phyloP scores from a whole-genome alignment of 768 basidiomycete genomes.

The Galerina sulciceps region DNA sequence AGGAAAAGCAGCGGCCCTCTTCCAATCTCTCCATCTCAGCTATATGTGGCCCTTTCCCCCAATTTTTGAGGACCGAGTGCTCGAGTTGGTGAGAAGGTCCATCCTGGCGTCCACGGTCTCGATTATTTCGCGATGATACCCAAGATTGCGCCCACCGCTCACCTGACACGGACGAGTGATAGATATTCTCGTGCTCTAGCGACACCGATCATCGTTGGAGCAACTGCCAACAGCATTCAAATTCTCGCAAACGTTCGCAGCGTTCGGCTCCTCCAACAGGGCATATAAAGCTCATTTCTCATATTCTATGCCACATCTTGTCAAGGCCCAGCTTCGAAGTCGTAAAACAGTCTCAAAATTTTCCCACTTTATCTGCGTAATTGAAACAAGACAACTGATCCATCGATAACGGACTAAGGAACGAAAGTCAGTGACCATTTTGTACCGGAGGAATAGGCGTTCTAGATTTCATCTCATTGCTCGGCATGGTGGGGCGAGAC shows the following conservation, averaged over 20 bases:
- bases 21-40: neutral
- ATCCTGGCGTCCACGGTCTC: neutral
- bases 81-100: neutral
- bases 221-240: neutral
- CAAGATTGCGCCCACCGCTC: no score
- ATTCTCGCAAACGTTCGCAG: constrained; percentile 3
- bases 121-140: neutral
- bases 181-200: no score
- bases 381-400: neutral
- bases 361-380: neutral
- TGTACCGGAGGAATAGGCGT: neutral
- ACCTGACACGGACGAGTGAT: no score
- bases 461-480: neutral
- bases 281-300: no score
- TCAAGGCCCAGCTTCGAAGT: no score
- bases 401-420: neutral
- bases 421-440: no score
- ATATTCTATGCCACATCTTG: no score
- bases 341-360: no score
- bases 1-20: neutral
- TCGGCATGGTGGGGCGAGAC: neutral
- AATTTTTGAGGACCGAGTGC: neutral
- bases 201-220: no score
- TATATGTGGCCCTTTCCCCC: neutral
- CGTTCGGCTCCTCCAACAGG: no score